Evolutionary conservation across 2,329 filamentous ascomycete genomes (phyloP), one percentile per base, ranked within the genome.

Genomic region (Waltergamsia citrina): DNA sequence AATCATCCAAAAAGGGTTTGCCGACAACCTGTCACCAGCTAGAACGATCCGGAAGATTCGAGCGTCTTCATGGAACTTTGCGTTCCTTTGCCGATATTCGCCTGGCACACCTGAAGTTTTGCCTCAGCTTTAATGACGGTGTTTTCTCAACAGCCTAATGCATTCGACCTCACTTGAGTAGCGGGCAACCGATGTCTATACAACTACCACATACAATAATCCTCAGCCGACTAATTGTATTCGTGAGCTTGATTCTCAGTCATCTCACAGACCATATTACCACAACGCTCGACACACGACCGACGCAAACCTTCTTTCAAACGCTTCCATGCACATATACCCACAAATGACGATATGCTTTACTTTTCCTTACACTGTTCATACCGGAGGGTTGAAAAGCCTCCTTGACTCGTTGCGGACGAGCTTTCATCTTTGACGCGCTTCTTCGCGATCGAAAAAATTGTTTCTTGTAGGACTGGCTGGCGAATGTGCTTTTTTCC

Each of bases 321-420:
- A 33, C 35, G 29, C 35, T 16, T 30, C 33, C 30, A 29, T 29
- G 45, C 41, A 40, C 39, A 37, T 44, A 49, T 46, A 48, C 43
- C 46, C 46, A 36, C 41, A 39, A 31, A 46, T 38, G 46, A 51
- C 36, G 40, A 31, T 36, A 45, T 41, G 42, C 33, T 41, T 36
- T 30, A 22, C 19, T 33, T 20, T 23, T 24, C 42, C 17, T 36
- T 36, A 17, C 19, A n/a, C 16, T 31, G 36, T 48, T 42, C 36
- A 41, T 45, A 43, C 39, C 41, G n/a, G 17, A 34, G 31, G 29
- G 17, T 19, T 32, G 32, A 34, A 35, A 32, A 34, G 18, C 36
- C 39, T 34, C 37, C 45, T 34, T 40, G 20, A n/a, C 29, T 24
- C 43, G 41, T 43, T 46, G n/a, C n/a, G n/a, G n/a, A 32, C 29